Evolutionary conservation across 2,329 filamentous ascomycete species (phyloP), one percentile per base, ranked within the genome.

Genomic region (Cladosporium sp.): DNA sequence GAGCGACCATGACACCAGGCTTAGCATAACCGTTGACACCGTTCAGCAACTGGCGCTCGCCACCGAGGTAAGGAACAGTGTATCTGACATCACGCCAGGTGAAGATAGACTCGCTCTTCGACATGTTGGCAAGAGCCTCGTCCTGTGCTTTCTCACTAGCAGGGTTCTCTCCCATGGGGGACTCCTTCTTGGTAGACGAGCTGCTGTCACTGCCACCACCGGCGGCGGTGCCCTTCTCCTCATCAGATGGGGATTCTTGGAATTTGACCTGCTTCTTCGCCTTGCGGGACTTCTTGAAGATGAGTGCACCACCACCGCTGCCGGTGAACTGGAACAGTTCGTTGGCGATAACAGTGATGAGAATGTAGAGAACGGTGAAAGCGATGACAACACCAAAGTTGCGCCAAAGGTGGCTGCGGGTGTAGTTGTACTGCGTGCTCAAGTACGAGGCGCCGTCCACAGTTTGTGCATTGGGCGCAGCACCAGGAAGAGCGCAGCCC

Each of bases 361-460:
- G 57, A 11, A 95, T 79, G 62, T 92, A 95, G 4, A 89, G 76
- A 1, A 88, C 74, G 1, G 82, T 80, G 57, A 89, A 93, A 0
- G 85, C 88, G 58, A 91, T 82, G 1, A 93, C 69, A 3, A 91
- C 83, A 27, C 85, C 88, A 61, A 88, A 89, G 64, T 92, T 90
- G 3, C 88, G 82, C 74, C 83, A 86, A 0, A 85, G 66, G 59
- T 86, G 74, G 20, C 68, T 70, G 15, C 80, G 71, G 0, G 75
- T 74, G 59, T 84, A 85, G 39, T 76, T 70, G 65, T 79, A 86
- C 7, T 74, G 74, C 1, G 73, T 72, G 8, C 70, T 58, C 2
- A 85, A 62, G 58, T 85, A 87, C 18, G 69, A 68, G 2, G 72
- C 63, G 29, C 83, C 83, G 27, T 73, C 60, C 11, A 86, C 76